Conservation (phyloP, 768 basidiomycete species). For the Tricholoma saponaceum region DNA sequence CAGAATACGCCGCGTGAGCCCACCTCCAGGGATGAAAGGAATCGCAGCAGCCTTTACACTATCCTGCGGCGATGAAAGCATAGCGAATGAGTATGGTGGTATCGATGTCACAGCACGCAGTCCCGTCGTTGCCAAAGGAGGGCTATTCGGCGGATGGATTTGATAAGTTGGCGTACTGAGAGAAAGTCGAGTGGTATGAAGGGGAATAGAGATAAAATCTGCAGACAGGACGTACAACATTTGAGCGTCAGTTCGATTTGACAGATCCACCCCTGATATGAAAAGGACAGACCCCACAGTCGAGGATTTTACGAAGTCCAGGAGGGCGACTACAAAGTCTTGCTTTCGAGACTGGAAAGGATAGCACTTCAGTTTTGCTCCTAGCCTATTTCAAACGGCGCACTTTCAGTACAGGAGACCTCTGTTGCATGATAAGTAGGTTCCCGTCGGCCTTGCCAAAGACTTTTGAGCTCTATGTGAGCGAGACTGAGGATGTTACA, state of each 20-base stretch:
- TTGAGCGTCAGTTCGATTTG: conserved; percentile 71
- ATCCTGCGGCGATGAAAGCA: conserved; percentile 28
- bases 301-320: conserved; percentile 51
- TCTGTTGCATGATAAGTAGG: conserved; percentile 69
- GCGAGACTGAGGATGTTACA: background rate
- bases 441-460: conserved; percentile 50
- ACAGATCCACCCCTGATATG: conserved; percentile 71
- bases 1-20: conserved; percentile 65
- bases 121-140: conserved; percentile 39
- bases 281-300: conserved; percentile 54
- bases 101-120: conserved; percentile 42
- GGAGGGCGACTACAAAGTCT: conserved; percentile 54
- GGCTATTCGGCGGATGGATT: conserved; percentile 40
- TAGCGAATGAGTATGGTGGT: conserved; percentile 49
- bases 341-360: conserved; percentile 56
- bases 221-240: conserved; percentile 53
- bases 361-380: background rate
- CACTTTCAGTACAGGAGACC: conserved; percentile 78
- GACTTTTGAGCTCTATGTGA: conserved; percentile 38
- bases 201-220: background rate
- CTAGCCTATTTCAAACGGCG: conserved; percentile 4
- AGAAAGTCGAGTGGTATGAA: background rate
- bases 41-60: conserved; percentile 26
- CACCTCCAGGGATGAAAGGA: conserved; percentile 79
- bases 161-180: conserved; percentile 64